Base-by-base conservation (phyloP, 2,329 filamentous ascomycete genomes). In the Penicillium sclerotiorum region DNA sequence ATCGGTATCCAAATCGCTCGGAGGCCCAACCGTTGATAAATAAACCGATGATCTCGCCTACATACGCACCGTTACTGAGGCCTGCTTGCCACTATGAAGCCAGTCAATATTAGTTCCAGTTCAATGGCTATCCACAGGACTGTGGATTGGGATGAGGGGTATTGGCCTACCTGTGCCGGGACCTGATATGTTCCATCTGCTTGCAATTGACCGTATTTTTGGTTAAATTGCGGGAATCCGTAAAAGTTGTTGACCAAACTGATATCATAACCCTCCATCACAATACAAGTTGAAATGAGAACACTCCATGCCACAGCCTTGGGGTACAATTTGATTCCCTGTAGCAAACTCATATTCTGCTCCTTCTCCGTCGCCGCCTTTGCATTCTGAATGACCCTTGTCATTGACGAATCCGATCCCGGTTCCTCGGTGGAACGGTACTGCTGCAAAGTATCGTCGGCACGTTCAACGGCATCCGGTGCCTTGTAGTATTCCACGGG, bases 211-310 rank as follows among this genome's bases (percentile, higher is more conserved):
- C 73, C 73, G 48, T 76, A 77, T 41, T 74, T 75, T 36, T 55
- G 55, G 45, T 70, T 73, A 58, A 75, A 76, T 43, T 68, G 63
- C 1, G 63, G 59, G 45, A 74, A 73, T 56, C 63, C 72, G 73
- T 83, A 92, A 65, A 94, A 90, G 71, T 92, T 92, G 75, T 87
- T 90, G 62, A 94, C 83, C 45, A 95, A 76, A 62, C 83, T 86
- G 50, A 94, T 79, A 66, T 95, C 90, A 74, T 92, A 95, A 27
- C 89, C 90, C 71, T 95, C 90, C 91, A 96, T 96, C 62, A 83
- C 84, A 64, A 95, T 94, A 67, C 88, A 92, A 0, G 89, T 93
- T n/a, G 88, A 93, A 70, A 96, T 92, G 51, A 95, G 76, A 43
- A 95, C 64, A 61, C 86, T 90, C 89, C 90, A 96, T 18, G 76